Evolutionary conservation across 352 stramenopile species (phyloP).

Genomic region (Globisporangium carolinianum): DNA sequence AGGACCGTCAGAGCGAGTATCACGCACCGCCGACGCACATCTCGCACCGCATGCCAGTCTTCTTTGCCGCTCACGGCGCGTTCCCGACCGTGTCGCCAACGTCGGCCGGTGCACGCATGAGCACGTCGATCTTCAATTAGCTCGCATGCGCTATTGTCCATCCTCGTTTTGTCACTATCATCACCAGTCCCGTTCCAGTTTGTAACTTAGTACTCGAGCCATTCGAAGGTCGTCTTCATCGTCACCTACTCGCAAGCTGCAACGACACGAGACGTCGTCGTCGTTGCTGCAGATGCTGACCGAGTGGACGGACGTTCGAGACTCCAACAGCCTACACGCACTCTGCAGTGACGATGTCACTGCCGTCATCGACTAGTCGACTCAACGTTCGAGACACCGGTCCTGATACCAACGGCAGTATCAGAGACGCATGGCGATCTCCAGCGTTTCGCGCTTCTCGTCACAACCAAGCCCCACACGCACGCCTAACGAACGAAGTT

Average conservation of each 20-base stretch:
- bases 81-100: conserved; percentile 18
- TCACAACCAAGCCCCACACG: neutral
- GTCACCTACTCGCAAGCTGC: too few relatives aligned
- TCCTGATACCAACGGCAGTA: too few relatives aligned
- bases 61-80: conserved; percentile 29
- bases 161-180: too few relatives aligned
- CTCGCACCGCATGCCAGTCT: conserved; percentile 67
- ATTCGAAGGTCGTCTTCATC: too few relatives aligned
- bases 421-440: too few relatives aligned
- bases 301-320: too few relatives aligned
- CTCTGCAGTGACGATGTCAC: too few relatives aligned
- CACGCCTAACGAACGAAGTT: conserved; percentile 7
- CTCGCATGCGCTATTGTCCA: neutral
- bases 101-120: conserved; percentile 11
- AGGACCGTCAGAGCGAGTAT: conserved; percentile 4
- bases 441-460: neutral
- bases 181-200: neutral
- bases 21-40: conserved; percentile 28
- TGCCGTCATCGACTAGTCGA: too few relatives aligned
- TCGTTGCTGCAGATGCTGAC: too few relatives aligned
- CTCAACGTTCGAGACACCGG: too few relatives aligned
- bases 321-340: too few relatives aligned
- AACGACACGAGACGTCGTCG: too few relatives aligned
- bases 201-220: neutral
- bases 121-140: conserved; percentile 19